These are phyloP conservation scores for Coemansia biformis DNA, from an alignment of 192 early-diverging fungal species.

Conservation along the genomic window DNA sequence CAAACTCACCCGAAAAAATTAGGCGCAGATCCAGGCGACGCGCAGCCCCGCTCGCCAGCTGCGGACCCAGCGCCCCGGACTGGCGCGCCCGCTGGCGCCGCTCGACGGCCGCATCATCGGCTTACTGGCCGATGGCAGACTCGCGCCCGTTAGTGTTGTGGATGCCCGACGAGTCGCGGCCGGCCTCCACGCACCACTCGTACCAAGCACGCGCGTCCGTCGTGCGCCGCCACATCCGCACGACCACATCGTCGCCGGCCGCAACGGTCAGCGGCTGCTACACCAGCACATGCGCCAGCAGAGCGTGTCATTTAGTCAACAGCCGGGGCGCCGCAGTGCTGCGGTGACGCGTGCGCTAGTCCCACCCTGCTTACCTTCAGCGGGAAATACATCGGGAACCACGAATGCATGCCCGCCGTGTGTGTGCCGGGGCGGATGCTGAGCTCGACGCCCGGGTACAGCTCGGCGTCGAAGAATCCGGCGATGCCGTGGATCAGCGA, in stretches of 20 bases:
- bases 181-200: conserved; percentile 72
- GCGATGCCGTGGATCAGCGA: conserved; percentile 87
- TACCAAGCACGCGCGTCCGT: conserved; percentile 88
- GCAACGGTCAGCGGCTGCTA: conserved; percentile 68
- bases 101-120: too few relatives aligned
- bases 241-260: conserved; percentile 52
- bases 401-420: conserved; percentile 91
- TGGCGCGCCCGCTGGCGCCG: background rate
- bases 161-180: conserved; percentile 15
- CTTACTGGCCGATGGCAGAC: conserved; percentile 33
- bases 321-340: too few relatives aligned
- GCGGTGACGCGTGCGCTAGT: too few relatives aligned
- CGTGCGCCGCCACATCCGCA: conserved; percentile 85
- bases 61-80: too few relatives aligned
- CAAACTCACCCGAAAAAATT: too few relatives aligned
- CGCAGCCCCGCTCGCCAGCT: too few relatives aligned
- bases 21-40: too few relatives aligned
- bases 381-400: conserved; percentile 99
- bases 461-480: conserved; percentile 90
- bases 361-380: too few relatives aligned
- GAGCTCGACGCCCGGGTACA: conserved; percentile 77
- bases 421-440: conserved; percentile 83
- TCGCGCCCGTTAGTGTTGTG: conserved; percentile 40
- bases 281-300: conserved; percentile 8
- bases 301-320: background rate